These are phyloP conservation scores for Xylariales sp. DNA, from an alignment of 2,329 filamentous ascomycete genomes.

Conservation along the genomic window DNA sequence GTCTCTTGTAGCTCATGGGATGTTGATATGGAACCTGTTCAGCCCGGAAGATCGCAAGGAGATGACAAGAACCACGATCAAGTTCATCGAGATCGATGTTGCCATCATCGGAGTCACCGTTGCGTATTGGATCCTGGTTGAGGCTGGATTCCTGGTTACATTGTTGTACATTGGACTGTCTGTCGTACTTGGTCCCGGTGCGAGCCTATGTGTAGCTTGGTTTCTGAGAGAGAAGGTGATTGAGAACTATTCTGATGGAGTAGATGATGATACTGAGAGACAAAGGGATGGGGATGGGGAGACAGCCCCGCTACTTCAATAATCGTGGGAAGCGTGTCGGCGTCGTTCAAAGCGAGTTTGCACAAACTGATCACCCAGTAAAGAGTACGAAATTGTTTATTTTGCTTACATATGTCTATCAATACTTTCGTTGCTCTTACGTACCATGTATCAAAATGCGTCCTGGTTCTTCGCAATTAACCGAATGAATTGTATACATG, in stretches of 20 bases:
- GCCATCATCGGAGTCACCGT: constrained; percentile 42
- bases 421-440: too few species aligned
- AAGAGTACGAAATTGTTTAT: too few species aligned
- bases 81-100: constrained; percentile 42
- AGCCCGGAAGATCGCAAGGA: constrained; percentile 41
- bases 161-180: constrained; percentile 19
- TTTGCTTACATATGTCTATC: too few species aligned
- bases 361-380: too few species aligned
- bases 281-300: constrained; percentile 3
- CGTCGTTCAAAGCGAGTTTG: neutral
- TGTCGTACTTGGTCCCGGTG: constrained; percentile 28
- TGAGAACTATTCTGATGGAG: constrained; percentile 7
- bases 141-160: constrained; percentile 38
- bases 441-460: too few species aligned
- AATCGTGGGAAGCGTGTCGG: neutral
- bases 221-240: constrained; percentile 16
- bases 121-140: constrained; percentile 49
- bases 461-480: too few species aligned
- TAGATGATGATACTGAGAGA: neutral
- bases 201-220: constrained; percentile 26
- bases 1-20: constrained; percentile 37
- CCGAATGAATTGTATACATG: too few species aligned
- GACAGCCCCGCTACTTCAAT: constrained; percentile 6
- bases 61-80: constrained; percentile 42
- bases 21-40: constrained; percentile 34